Base-by-base conservation (phyloP, 2,329 filamentous ascomycete species). In the Macroventuria anomochaeta region DNA sequence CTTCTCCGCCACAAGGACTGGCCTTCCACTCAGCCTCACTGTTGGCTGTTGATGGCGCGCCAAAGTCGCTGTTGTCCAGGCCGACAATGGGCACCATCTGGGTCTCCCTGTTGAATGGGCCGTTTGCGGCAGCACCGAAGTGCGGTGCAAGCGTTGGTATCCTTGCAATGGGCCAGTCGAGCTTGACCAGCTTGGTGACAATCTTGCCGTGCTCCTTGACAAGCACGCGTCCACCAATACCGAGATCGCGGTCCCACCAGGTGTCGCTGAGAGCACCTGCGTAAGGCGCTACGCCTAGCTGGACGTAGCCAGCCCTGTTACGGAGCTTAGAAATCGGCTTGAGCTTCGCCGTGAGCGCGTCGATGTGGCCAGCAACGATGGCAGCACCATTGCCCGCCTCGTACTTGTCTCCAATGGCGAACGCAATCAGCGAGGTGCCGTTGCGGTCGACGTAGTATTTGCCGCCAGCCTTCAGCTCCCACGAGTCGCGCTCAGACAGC, bases 171-270 rank as follows among this genome's bases (percentile, higher is more conserved):
- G 95, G 93, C 91, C 93, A 97, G 72, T 88, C 90, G 43, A 97
- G 81, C 79, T 96, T 96, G 57, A 97, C 93, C 38, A 97, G 82
- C 78, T 88, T 90, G 25, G 85, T 87, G 18, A 83, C 81, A 29
- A 96, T 91, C 82, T 93, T 96, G 62, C 88, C 88, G 4, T 81
- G 72, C 64, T 96, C 88, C 59, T 87, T 89, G 38, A 97, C 87
- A 41, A 97, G 81, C 3, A 97, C 93, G 37, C 92, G 83, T 32
- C 95, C 95, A 60, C 92, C 95, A 65, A 97, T 89, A 61, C 90
- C 88, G 44, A 99, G 83, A 74, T 99, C 95, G 31, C 95, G 86
- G 75, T 97, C 95, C 93, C 93, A 97, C 95, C 95, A 97, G 1
- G 95, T 97, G 58, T 82, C 81, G 71, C 93, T 95, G 57, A 97